Percentiles rank a stretch among this genome's conserved stretches.
Conservation (phyloP, 305 asterid species). For the Caryopteris hybrid region DNA sequence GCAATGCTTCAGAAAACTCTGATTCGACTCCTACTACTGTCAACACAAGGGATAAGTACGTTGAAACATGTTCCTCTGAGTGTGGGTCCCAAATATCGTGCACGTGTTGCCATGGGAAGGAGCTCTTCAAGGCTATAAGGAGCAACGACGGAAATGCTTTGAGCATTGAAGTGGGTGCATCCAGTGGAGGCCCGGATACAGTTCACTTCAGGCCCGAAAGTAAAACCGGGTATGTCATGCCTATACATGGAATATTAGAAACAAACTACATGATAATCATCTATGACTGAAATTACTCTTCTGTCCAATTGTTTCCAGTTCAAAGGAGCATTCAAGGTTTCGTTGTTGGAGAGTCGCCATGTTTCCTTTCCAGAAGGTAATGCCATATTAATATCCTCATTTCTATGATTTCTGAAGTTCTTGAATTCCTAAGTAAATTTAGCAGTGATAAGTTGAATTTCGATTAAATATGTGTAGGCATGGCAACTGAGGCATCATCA, state of each 20-base stretch:
- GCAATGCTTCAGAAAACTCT: slow-evolving; percentile 36
- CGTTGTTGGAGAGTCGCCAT: slow-evolving; percentile 48
- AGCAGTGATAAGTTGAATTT: too few species aligned
- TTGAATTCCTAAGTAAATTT: too few species aligned
- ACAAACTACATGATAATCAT: not conserved
- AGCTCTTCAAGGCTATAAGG: slow-evolving; percentile 43
- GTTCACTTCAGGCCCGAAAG: slow-evolving; percentile 25
- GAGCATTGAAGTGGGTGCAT: slow-evolving; percentile 35
- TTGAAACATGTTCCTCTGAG: slow-evolving; percentile 50
- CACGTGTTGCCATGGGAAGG: slow-evolving; percentile 43
- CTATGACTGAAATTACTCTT: not conserved
- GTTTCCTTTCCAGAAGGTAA: slow-evolving; percentile 55
- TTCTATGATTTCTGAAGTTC: too few species aligned
- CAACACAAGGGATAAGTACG: slow-evolving; percentile 36
- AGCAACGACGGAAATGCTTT: slow-evolving; percentile 62
- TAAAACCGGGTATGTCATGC: slow-evolving; percentile 28
- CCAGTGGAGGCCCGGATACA: slow-evolving; percentile 25
- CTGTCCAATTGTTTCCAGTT: slow-evolving; percentile 21
- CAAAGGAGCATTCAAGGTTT: slow-evolving; percentile 33
- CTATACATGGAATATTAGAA: too few species aligned
- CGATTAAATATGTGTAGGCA: slow-evolving; percentile 45
- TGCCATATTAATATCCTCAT: too few species aligned
- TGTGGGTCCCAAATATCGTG: slow-evolving; percentile 40
- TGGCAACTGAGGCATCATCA: slow-evolving; percentile 35
- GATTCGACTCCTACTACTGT: slow-evolving; percentile 31